These are phyloP conservation scores for Trametes sanguinea DNA, from an alignment of 768 basidiomycete species.

Conservation along the genomic window DNA sequence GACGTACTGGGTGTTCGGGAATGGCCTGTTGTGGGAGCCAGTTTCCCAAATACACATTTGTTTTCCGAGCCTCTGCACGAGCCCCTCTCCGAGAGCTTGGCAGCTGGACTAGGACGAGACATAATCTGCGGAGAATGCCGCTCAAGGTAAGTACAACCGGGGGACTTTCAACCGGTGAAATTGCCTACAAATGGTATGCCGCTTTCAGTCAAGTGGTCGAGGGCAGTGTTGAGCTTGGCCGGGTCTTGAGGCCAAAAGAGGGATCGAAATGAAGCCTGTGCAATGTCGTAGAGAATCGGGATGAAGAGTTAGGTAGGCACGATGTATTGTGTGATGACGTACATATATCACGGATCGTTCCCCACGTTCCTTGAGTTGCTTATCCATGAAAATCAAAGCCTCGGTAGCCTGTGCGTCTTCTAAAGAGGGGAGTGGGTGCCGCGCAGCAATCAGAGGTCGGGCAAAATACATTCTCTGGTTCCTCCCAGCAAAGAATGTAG, in stretches of 20 bases:
- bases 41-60: background rate
- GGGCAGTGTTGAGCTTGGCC: background rate
- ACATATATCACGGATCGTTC: slow-evolving; percentile 1
- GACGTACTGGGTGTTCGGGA: background rate
- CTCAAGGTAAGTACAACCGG: background rate
- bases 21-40: slow-evolving; percentile 11
- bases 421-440: too few relatives aligned
- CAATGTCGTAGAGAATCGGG: background rate
- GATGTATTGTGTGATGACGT: background rate
- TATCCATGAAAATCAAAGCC: background rate
- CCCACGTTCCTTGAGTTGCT: background rate
- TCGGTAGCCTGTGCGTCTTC: background rate
- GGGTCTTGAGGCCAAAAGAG: slow-evolving; percentile 12
- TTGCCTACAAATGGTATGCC: slow-evolving; percentile 8
- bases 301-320: background rate
- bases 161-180: background rate
- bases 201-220: slow-evolving; percentile 9
- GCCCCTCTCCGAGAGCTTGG: background rate
- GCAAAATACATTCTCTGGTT: too few relatives aligned
- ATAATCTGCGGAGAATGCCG: background rate
- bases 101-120: background rate
- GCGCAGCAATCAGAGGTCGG: too few relatives aligned
- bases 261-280: slow-evolving; percentile 9
- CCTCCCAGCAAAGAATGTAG: too few relatives aligned
- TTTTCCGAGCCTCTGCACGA: background rate